A percentile compares a stretch with the other conserved stretches of the same genome.
Conservation (phyloP, 2,329 filamentous ascomycete genomes). For the Pyrenochaeta sp. region DNA sequence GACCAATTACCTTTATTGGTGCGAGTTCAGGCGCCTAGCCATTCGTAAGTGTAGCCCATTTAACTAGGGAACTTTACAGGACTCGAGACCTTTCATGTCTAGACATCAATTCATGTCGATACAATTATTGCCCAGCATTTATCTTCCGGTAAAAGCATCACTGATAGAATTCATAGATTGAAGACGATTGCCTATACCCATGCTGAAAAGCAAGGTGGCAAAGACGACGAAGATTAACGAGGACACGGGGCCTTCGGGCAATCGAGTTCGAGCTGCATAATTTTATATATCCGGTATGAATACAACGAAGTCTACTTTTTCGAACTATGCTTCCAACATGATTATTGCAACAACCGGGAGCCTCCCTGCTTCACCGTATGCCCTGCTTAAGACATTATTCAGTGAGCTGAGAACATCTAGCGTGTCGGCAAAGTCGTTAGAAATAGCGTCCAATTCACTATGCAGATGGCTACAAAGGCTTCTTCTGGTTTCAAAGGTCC, state of each 20-base stretch:
- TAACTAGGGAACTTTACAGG: too few relatives aligned
- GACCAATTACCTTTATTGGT: too few relatives aligned
- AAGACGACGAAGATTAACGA: background rate
- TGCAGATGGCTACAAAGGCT: background rate
- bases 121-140: too few relatives aligned
- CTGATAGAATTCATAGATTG: background rate
- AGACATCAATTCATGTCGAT: too few relatives aligned
- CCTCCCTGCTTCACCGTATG: background rate
- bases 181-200: background rate
- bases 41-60: too few relatives aligned
- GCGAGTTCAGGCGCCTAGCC: too few relatives aligned
- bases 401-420: too few relatives aligned
- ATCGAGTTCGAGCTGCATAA: background rate
- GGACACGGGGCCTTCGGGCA: conserved; percentile 1
- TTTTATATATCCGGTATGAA: background rate
- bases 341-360: background rate
- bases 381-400: background rate
- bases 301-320: background rate
- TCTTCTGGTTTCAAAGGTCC: too few relatives aligned
- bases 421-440: too few relatives aligned
- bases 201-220: background rate
- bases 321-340: background rate
- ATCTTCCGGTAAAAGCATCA: too few relatives aligned
- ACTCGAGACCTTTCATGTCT: too few relatives aligned
- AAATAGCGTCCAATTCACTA: background rate